phyloP scores from a whole-genome alignment of 2,329 filamentous ascomycete genomes.

The Fusarium neocosmosporiellum region DNA sequence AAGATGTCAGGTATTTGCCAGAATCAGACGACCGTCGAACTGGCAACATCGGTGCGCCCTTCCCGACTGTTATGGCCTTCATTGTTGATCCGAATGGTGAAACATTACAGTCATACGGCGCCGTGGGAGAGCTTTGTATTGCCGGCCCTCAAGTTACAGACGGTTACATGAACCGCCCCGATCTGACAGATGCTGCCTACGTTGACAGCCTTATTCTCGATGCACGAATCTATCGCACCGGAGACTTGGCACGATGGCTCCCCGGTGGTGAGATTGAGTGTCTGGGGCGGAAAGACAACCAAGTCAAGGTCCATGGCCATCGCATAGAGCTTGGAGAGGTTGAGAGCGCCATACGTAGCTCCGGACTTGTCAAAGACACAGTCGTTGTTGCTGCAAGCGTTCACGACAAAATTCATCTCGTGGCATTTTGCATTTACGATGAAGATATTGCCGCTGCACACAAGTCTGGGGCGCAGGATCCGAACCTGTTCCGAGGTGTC shows the following conservation, averaged over 20 bases:
- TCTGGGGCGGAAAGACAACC: constrained; percentile 41
- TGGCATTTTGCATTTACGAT: background rate
- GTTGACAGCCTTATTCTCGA: background rate
- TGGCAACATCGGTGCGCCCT: constrained; percentile 9
- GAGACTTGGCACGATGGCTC: constrained; percentile 32
- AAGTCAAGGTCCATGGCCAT: constrained; percentile 44
- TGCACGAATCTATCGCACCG: constrained; percentile 26
- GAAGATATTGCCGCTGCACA: background rate
- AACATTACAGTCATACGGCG: constrained; percentile 11
- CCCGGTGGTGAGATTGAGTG: constrained; percentile 26
- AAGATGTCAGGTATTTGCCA: background rate
- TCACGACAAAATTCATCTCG: constrained; percentile 4
- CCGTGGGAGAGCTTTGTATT: constrained; percentile 34
- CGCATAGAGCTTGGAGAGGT: constrained; percentile 44
- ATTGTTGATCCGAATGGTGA: constrained; percentile 16
- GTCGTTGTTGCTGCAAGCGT: constrained; percentile 5
- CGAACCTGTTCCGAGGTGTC: background rate
- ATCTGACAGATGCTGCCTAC: constrained; percentile 22
- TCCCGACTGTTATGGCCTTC: constrained; percentile 9
- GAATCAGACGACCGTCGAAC: background rate
- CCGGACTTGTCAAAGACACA: constrained; percentile 4
- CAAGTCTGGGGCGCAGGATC: background rate
- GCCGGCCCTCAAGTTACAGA: constrained; percentile 23
- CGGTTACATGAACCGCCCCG: constrained; percentile 24
- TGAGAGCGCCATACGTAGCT: constrained; percentile 17